A percentile compares a stretch with the other conserved stretches of the same genome.
Conservation (phyloP, 2,329 filamentous ascomycete genomes). For the Neonectria sp. region DNA sequence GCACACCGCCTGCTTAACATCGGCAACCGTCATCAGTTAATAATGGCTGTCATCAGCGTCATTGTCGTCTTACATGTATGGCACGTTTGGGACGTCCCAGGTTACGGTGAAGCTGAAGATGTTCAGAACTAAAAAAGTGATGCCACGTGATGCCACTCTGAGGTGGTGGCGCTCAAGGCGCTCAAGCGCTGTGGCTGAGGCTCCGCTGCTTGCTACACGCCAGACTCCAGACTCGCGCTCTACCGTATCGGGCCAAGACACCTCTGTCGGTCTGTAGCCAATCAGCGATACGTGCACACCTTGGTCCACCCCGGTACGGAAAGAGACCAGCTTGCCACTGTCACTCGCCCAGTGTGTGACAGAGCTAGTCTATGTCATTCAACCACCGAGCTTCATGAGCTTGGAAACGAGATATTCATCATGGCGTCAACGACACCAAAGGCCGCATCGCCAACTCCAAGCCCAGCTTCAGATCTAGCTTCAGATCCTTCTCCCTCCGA, state of each 20-base stretch:
- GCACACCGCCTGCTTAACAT: constrained; percentile 19
- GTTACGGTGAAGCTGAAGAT: not conserved
- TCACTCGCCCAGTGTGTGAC: not conserved
- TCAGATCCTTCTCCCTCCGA: constrained; percentile 7
- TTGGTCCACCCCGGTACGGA: constrained; percentile 28
- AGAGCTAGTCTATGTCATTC: not conserved
- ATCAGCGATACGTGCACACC: constrained; percentile 21
- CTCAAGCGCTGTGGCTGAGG: constrained; percentile 14
- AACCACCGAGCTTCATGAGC: constrained; percentile 7
- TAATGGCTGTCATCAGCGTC: constrained; percentile 11
- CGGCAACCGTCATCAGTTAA: not conserved
- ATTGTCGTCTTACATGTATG: constrained; percentile 19
- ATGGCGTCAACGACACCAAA: constrained; percentile 36
- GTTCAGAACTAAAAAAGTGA: not conserved
- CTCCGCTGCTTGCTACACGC: not conserved
- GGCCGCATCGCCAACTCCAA: not conserved
- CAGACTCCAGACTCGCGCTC: not conserved
- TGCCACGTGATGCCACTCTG: constrained; percentile 11
- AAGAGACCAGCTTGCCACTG: constrained; percentile 29
- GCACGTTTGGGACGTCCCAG: not conserved
- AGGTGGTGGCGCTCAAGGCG: constrained; percentile 7
- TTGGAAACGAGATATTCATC: not conserved
- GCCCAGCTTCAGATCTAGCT: not conserved
- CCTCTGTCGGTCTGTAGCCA: constrained; percentile 10
- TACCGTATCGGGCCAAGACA: not conserved